Evolutionary conservation across 495 filamentous ascomycete genomes (phyloP).

Genomic region (Chaetomidium leptoderma): DNA sequence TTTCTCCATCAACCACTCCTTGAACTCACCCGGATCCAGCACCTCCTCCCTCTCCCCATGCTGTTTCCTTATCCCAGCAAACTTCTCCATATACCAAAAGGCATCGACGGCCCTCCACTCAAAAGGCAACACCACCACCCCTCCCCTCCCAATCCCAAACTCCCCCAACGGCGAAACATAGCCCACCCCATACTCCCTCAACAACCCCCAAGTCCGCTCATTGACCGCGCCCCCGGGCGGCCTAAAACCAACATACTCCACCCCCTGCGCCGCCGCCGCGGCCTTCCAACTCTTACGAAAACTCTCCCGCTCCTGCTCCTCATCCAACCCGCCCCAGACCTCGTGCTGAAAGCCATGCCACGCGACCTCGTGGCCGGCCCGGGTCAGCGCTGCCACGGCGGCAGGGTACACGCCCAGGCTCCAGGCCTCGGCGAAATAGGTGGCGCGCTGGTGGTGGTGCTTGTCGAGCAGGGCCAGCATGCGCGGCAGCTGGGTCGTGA

Average conservation of each 20-base stretch:
- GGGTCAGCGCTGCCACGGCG: conserved; percentile 15
- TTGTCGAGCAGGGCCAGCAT: conserved; percentile 30
- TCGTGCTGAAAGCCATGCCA: conserved; percentile 40
- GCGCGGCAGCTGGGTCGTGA: conserved; percentile 30
- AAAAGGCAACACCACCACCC: conserved; percentile 33
- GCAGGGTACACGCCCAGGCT: conserved; percentile 31
- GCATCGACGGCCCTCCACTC: conserved; percentile 35
- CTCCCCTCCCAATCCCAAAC: conserved; percentile 21
- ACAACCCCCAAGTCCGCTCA: conserved; percentile 26
- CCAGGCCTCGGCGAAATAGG: conserved; percentile 38
- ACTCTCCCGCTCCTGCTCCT: conserved; percentile 17
- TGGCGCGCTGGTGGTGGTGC: conserved; percentile 29
- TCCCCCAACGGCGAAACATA: conserved; percentile 31
- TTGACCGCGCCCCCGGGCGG: conserved; percentile 32
- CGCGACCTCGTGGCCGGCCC: conserved; percentile 30
- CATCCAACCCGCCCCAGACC: conserved; percentile 22
- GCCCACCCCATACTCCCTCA: conserved; percentile 17
- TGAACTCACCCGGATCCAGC: conserved; percentile 19
- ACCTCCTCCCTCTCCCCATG: conserved; percentile 20
- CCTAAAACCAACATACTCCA: conserved; percentile 31
- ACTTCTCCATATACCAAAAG: conserved; percentile 38
- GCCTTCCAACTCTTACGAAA: conserved; percentile 27
- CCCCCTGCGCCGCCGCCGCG: neutral
- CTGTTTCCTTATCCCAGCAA: conserved; percentile 18
- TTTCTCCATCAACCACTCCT: conserved; percentile 22